phyloP scores from a whole-genome alignment of 306 rosid species.

The Boehmeria nivea region DNA sequence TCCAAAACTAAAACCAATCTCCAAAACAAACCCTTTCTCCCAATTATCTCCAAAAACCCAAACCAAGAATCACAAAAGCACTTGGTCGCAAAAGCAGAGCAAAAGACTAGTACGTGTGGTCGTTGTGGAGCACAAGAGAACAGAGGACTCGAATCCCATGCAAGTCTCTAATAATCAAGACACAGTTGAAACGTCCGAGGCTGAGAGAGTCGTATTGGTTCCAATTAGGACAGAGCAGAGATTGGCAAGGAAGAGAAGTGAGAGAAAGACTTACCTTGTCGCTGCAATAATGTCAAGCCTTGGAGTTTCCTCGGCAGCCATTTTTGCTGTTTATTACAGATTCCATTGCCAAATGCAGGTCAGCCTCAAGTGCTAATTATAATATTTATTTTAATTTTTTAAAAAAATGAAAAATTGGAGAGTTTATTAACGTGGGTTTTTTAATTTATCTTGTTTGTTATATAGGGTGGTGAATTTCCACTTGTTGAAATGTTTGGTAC shows the following conservation, averaged over 20 bases:
- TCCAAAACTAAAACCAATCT: constrained; percentile 5
- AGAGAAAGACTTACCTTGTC: constrained; percentile 50
- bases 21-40: no score
- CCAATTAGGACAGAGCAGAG: constrained; percentile 29
- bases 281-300: constrained; percentile 77
- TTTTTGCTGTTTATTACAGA: constrained; percentile 67
- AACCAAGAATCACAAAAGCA: neutral
- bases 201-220: neutral
- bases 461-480: constrained; percentile 63
- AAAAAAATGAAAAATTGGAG: no score
- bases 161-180: neutral
- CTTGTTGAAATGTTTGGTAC: constrained; percentile 76
- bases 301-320: constrained; percentile 68
- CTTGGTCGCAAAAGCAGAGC: constrained; percentile 10
- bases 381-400: no score
- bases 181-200: neutral
- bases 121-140: constrained; percentile 11
- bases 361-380: neutral
- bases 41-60: neutral
- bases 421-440: no score
- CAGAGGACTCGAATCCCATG: constrained; percentile 4
- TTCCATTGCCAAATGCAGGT: constrained; percentile 85
- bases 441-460: neutral
- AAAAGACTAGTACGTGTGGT: neutral
- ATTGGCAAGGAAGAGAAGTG: constrained; percentile 51